Evolutionary conservation across 495 filamentous ascomycete species (phyloP).

Genomic region (Penicillium fimorum): DNA sequence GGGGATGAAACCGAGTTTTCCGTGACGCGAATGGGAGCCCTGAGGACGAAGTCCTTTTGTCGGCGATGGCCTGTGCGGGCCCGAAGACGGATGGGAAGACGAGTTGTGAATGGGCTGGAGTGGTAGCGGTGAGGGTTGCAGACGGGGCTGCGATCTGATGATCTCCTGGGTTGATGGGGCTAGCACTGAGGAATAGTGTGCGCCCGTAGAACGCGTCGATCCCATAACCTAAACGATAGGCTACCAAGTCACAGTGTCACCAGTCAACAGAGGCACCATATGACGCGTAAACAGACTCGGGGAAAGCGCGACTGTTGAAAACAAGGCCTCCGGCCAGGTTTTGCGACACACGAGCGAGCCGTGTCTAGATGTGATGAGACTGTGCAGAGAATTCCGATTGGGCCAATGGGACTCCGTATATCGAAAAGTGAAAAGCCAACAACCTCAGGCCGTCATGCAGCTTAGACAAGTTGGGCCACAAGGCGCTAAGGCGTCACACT

Average conservation of each 20-base stretch:
- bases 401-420: slow-evolving; percentile 16
- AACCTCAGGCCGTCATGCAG: slow-evolving; percentile 31
- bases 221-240: slow-evolving; percentile 46
- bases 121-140: slow-evolving; percentile 51
- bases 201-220: slow-evolving; percentile 61
- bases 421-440: slow-evolving; percentile 6
- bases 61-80: slow-evolving; percentile 59
- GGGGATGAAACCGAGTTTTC: slow-evolving; percentile 52
- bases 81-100: slow-evolving; percentile 53
- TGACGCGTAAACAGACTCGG: slow-evolving; percentile 27
- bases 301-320: slow-evolving; percentile 14
- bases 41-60: slow-evolving; percentile 45
- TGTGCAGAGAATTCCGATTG: slow-evolving; percentile 21
- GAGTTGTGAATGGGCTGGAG: slow-evolving; percentile 47
- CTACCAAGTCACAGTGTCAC: slow-evolving; percentile 13
- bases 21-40: slow-evolving; percentile 35
- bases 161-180: slow-evolving; percentile 48
- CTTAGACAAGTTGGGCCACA: slow-evolving; percentile 29
- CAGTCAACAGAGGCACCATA: slow-evolving; percentile 20
- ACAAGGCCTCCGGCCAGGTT: slow-evolving; percentile 10
- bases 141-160: slow-evolving; percentile 47
- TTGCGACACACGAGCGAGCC: slow-evolving; percentile 9
- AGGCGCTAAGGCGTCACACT: slow-evolving; percentile 20
- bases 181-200: slow-evolving; percentile 65
- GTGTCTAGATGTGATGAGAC: slow-evolving; percentile 15